Conservation (phyloP, 768 basidiomycete genomes). For the Suillus variegatus region DNA sequence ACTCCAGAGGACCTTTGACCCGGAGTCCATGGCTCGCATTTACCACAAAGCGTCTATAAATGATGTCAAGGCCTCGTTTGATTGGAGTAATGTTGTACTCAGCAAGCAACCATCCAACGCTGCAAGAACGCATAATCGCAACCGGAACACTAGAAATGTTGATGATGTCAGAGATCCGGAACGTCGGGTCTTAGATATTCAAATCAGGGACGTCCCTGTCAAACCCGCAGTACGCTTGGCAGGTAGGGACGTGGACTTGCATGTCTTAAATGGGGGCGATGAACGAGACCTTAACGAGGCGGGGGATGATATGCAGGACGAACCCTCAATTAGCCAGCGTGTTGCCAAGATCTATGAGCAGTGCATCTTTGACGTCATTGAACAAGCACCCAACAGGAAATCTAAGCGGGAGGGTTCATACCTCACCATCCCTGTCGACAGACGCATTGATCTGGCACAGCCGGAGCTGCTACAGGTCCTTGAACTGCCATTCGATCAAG, state of each 20-base stretch:
- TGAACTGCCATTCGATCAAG: neutral
- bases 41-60: neutral
- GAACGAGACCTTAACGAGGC: neutral
- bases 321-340: neutral
- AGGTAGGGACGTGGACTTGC: neutral
- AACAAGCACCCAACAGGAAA: neutral
- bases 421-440: neutral
- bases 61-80: neutral
- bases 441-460: neutral
- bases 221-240: neutral
- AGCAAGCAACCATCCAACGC: neutral
- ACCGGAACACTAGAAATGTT: neutral
- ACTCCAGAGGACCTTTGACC: neutral
- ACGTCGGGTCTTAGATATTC: neutral
- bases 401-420: neutral
- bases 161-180: neutral
- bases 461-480: neutral
- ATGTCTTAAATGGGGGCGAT: neutral
- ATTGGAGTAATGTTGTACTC: neutral
- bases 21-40: neutral
- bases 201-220: neutral
- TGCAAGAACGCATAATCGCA: neutral
- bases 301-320: neutral
- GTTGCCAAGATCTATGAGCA: neutral
- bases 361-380: neutral